Evolutionary conservation across 371 early-diverging fungal species (phyloP).

Genomic region (Lichtheimia corymbifera): DNA sequence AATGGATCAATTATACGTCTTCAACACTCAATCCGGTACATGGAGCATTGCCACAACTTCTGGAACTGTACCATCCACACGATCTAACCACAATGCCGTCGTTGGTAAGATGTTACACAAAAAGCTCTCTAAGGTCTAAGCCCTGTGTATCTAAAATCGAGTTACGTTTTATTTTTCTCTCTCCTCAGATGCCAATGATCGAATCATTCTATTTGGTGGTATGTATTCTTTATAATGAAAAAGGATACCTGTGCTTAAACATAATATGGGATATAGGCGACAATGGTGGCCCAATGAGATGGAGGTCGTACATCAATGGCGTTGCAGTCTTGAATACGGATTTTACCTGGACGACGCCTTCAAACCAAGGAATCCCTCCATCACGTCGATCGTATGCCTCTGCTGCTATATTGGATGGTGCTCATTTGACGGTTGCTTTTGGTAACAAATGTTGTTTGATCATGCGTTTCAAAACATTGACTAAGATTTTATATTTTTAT

Average conservation of each 20-base stretch:
- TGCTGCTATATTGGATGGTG: slow-evolving; percentile 33
- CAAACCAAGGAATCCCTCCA: slow-evolving; percentile 36
- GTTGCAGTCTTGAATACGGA: slow-evolving; percentile 42
- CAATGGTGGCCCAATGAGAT: slow-evolving; percentile 21
- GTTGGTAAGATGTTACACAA: slow-evolving; percentile 32
- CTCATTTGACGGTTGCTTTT: slow-evolving; percentile 42
- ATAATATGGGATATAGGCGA: slow-evolving; percentile 24
- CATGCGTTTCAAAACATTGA: neutral
- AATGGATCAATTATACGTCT: slow-evolving; percentile 25
- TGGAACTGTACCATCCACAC: slow-evolving; percentile 19
- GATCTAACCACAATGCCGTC: slow-evolving; percentile 38
- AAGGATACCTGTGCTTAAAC: neutral
- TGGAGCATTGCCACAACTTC: slow-evolving; percentile 24
- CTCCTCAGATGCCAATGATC: slow-evolving; percentile 29
- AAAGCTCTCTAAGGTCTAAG: too few species aligned
- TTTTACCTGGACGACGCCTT: slow-evolving; percentile 42
- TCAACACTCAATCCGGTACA: slow-evolving; percentile 22
- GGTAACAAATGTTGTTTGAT: slow-evolving; percentile 25
- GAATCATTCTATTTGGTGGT: slow-evolving; percentile 50
- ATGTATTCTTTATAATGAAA: slow-evolving; percentile 7
- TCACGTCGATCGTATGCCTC: slow-evolving; percentile 41
- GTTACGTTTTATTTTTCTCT: slow-evolving; percentile 9
- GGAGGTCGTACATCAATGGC: slow-evolving; percentile 27
- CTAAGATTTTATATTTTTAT: neutral
- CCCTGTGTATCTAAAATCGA: neutral